Evolutionary conservation across 495 filamentous ascomycete species (phyloP), one percentile per base, ranked within the genome.

Genomic region (Trichoderma gamsii): DNA sequence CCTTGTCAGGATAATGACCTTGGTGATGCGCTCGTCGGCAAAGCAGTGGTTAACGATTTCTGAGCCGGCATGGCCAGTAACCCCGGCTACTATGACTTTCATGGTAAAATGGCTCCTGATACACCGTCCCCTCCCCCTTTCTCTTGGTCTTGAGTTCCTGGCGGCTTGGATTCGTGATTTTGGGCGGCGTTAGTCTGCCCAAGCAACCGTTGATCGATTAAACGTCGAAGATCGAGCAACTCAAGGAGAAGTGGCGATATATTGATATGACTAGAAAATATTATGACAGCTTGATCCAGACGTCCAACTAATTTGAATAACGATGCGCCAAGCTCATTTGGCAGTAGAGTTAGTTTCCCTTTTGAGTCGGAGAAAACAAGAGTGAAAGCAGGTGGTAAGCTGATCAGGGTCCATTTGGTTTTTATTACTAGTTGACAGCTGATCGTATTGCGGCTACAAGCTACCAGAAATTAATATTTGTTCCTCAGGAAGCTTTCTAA

Each of bases 11-110:
- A 77, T 81, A 41, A 85, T 73, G 41, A 83, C 71, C 44, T 83
- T 84, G 4, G 80, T 83, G 63, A 87, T 81, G 65, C 69, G 52
- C 9, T 79, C 73, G 65, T 78, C 71, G 13, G 71, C 68, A 6
- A 87, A 77, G 66, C 80, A 81, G 67, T 81, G 80, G 21, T 71
- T 69, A 21, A 88, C 75, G 18, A 86, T 71, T 67, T 82, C 81
- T 44, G 72, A 41, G 51, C 83, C 84, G 13, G 86, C 78, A 70
- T 82, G 81, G 67, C 86, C 85, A 6, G 81, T 85, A 5, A 75
- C 74, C 16, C 86, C 85, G 15, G 80, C 77, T 23, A 88, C 74
- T 65, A 87, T 81, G 68, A 85, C 67, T 70, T 83, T 82, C 83
- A 84, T 85, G 21, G 67, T 72, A 69, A 68, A 12, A 35, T 21